Percentiles rank a stretch among this genome's conserved stretches.
These are phyloP conservation scores for Pseudozyma tsukubaensis DNA, from an alignment of 1,284 basidiomycete genomes.

Conservation along the genomic window DNA sequence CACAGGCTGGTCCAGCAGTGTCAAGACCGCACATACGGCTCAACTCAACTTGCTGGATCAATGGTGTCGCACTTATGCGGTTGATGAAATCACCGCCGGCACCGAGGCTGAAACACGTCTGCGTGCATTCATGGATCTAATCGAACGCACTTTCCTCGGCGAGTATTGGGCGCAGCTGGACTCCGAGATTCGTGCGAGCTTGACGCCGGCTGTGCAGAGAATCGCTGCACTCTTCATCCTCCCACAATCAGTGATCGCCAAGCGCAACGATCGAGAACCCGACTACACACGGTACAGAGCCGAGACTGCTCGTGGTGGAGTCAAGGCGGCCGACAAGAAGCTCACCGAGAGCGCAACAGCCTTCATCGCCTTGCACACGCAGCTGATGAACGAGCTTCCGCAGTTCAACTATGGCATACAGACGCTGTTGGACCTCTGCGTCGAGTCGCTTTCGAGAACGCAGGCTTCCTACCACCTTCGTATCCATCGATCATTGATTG, in stretches of 20 bases:
- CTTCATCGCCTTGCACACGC: slow-evolving; percentile 68
- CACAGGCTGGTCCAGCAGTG: slow-evolving; percentile 41
- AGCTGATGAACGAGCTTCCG: slow-evolving; percentile 70
- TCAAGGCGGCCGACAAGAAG: slow-evolving; percentile 49
- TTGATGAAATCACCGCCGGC: slow-evolving; percentile 25
- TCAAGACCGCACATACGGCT: slow-evolving; percentile 44
- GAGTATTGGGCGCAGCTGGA: slow-evolving; percentile 50
- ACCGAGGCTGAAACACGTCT: slow-evolving; percentile 42
- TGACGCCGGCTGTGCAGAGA: slow-evolving; percentile 62
- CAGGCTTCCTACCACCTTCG: slow-evolving; percentile 64
- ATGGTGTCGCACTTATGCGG: slow-evolving; percentile 49
- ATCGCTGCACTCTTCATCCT: slow-evolving; percentile 56
- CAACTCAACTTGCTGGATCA: slow-evolving; percentile 48
- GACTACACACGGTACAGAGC: slow-evolving; percentile 66
- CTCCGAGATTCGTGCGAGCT: slow-evolving; percentile 39
- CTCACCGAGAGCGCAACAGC: slow-evolving; percentile 62
- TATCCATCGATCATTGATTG: slow-evolving; percentile 39
- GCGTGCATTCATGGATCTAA: slow-evolving; percentile 27
- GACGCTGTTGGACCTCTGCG: slow-evolving; percentile 67
- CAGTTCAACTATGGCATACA: slow-evolving; percentile 67
- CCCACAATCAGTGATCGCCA: slow-evolving; percentile 64
- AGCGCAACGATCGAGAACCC: slow-evolving; percentile 67
- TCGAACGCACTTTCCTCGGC: slow-evolving; percentile 33
- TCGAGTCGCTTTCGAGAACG: slow-evolving; percentile 64
- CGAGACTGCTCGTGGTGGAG: slow-evolving; percentile 27